Evolutionary conservation across 352 stramenopile species (phyloP).

Genomic region (Hyaloperonospora brassicae): DNA sequence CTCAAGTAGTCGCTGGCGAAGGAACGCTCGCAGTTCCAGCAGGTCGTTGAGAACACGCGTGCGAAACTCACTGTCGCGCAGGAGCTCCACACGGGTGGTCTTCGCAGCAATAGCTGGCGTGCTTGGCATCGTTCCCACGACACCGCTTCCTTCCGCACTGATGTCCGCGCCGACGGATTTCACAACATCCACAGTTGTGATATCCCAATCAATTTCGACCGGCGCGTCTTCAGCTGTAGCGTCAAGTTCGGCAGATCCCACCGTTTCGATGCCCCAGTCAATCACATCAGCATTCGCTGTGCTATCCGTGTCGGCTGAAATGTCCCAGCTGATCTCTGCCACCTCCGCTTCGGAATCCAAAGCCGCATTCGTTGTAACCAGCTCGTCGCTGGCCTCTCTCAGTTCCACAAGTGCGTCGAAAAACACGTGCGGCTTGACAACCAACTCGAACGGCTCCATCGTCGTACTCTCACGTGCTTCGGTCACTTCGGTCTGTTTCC

Average conservation of each 20-base stretch:
- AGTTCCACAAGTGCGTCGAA: conserved; percentile 56
- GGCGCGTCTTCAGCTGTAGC: conserved; percentile 23
- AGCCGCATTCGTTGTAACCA: conserved; percentile 12
- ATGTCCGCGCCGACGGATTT: conserved; percentile 17
- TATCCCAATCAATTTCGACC: conserved; percentile 73
- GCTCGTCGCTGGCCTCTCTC: conserved; percentile 30
- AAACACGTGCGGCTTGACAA: conserved; percentile 35
- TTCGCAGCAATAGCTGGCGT: conserved; percentile 7
- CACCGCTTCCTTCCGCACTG: conserved; percentile 3
- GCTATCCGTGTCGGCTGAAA: conserved; percentile 41
- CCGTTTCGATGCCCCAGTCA: conserved; percentile 61
- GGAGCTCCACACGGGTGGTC: conserved; percentile 38
- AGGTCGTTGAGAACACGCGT: conserved; percentile 62
- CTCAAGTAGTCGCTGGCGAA: conserved; percentile 46
- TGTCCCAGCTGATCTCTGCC: conserved; percentile 68
- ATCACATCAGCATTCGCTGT: conserved; percentile 31
- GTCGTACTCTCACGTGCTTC: conserved; percentile 11
- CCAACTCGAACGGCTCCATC: conserved; percentile 33
- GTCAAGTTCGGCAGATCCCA: conserved; percentile 15
- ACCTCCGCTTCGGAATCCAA: conserved; percentile 50
- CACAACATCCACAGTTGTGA: conserved; percentile 39
- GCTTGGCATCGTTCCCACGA: conserved; percentile 8
- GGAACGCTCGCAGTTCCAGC: conserved; percentile 60
- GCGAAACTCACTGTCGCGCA: conserved; percentile 52
- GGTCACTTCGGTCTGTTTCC: conserved; percentile 11